Base-by-base conservation (phyloP, 2,329 filamentous ascomycete genomes). In the Berkeleyomyces basicola region DNA sequence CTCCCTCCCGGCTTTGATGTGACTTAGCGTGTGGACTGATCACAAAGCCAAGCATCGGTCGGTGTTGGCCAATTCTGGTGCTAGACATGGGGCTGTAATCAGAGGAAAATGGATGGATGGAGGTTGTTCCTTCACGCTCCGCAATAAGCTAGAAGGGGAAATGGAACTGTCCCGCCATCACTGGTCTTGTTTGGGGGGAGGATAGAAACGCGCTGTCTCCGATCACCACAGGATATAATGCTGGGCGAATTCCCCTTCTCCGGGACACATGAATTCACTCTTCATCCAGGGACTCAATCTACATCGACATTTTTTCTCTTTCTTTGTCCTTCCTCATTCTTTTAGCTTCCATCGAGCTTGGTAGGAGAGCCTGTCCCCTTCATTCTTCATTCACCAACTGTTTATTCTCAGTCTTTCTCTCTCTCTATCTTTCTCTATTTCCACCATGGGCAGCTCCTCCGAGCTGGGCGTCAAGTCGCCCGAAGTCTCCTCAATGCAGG, bases 401-500 rank as follows among this genome's bases (percentile, higher is more conserved):
- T 37, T 16, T 23, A 3, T 39, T 11, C 43, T 44, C 40, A 7
- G 16, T 43, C 7, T 59, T 5, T 55, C 14, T 43, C 37, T 33
- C 31, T 59, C 11, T 43, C 36, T 33, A 49, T 37, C 3, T 49
- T 49, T 49, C 46, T 9, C 46, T 49, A 6, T 23, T 23, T 31
- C 16, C 39, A 43, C 39, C 16, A 65, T 65, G 63, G 63, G 63
- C 11, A 36, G 53, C 16, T 49, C 63, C 4, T 65, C 63, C n/a
- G 63, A 65, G 33, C 49, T 63, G 23, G 57, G 61, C 61, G 49
- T 23, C 23, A 64, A 64, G 59, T 65, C 61, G 36, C 46, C 57
- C 3, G 40, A 46, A n/a, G 47, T 57, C 36, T 47, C 59, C 53
- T 65, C 63, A 3, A 61, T 65, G 39, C 63, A 63, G 46, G 61